phyloP scores from a whole-genome alignment of 805 yeast species.

The Candida michaelii region DNA sequence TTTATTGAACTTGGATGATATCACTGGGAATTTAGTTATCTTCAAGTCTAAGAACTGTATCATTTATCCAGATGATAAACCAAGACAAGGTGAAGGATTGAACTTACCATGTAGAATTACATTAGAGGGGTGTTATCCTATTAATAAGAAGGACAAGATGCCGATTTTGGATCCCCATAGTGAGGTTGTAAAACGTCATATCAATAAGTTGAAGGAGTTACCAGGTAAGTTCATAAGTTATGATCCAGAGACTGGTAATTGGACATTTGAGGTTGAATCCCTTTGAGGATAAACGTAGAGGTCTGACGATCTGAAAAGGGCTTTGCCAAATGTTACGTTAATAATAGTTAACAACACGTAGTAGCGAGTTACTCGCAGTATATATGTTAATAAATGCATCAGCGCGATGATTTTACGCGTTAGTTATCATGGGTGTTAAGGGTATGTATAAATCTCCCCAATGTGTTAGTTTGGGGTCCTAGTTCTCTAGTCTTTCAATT shows the following conservation, averaged over 20 bases:
- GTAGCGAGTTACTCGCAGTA: no score
- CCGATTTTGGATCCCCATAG: constrained; percentile 78
- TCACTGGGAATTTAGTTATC: constrained; percentile 64
- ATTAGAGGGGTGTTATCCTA: constrained; percentile 78
- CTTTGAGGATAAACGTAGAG: no score
- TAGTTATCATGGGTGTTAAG: constrained; percentile 28
- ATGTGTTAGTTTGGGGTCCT: no score
- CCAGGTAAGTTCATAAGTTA: constrained; percentile 68
- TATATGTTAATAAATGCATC: background rate
- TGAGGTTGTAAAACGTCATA: constrained; percentile 66
- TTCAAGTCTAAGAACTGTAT: constrained; percentile 61
- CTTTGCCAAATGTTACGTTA: no score
- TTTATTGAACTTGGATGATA: constrained; percentile 49
- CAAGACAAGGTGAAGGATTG: constrained; percentile 75
- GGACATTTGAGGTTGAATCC: constrained; percentile 59
- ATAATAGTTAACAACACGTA: no score
- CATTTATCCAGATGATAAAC: constrained; percentile 74
- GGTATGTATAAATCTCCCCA: no score
- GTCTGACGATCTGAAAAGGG: no score
- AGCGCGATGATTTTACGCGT: constrained; percentile 1
- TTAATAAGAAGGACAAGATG: constrained; percentile 65
- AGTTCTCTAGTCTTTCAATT: no score
- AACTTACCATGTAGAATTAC: constrained; percentile 75
- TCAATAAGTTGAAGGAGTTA: constrained; percentile 60
- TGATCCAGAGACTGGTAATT: constrained; percentile 72